A percentile compares a stretch with the other conserved stretches of the same genome.
Conservation (phyloP, 1,284 basidiomycete species). For the Cutaneotrichosporon daszewskae region DNA sequence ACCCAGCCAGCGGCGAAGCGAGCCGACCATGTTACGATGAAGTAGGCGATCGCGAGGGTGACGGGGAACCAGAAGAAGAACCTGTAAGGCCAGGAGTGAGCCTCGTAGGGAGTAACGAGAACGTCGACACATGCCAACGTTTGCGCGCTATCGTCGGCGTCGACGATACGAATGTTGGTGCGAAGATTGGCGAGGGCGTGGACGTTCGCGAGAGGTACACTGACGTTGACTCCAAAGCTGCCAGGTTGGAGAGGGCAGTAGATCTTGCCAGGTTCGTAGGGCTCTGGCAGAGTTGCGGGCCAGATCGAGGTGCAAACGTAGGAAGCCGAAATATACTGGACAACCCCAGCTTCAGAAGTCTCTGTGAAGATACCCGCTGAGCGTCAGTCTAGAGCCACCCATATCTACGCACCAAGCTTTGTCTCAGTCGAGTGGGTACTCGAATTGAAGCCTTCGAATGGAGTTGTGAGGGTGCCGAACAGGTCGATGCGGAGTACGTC, state of each 20-base stretch:
- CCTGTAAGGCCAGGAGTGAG: constrained; percentile 61
- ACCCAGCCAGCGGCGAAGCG: constrained; percentile 75
- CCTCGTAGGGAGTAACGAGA: constrained; percentile 65
- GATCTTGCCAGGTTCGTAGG: constrained; percentile 46
- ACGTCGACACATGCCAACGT: constrained; percentile 80
- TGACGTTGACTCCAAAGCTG: constrained; percentile 71
- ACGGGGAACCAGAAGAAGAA: constrained; percentile 80
- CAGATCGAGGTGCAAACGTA: constrained; percentile 70
- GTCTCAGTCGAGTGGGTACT: constrained; percentile 56
- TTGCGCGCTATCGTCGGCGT: constrained; percentile 60
- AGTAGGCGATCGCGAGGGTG: constrained; percentile 70
- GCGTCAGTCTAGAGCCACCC: not conserved
- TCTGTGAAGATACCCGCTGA: constrained; percentile 78
- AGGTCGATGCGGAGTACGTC: constrained; percentile 43
- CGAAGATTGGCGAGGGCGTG: constrained; percentile 76
- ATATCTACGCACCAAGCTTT: constrained; percentile 56
- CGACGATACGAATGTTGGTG: constrained; percentile 79
- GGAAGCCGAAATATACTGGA: constrained; percentile 61
- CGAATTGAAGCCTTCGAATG: constrained; percentile 60
- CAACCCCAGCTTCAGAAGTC: constrained; percentile 70
- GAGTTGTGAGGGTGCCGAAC: constrained; percentile 41
- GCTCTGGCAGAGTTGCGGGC: constrained; percentile 57
- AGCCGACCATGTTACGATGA: constrained; percentile 70
- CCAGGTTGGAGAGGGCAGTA: constrained; percentile 72
- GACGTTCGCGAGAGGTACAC: constrained; percentile 62